Conservation (phyloP, 148 eudicot genomes). For the Fallopia convolvulus region DNA sequence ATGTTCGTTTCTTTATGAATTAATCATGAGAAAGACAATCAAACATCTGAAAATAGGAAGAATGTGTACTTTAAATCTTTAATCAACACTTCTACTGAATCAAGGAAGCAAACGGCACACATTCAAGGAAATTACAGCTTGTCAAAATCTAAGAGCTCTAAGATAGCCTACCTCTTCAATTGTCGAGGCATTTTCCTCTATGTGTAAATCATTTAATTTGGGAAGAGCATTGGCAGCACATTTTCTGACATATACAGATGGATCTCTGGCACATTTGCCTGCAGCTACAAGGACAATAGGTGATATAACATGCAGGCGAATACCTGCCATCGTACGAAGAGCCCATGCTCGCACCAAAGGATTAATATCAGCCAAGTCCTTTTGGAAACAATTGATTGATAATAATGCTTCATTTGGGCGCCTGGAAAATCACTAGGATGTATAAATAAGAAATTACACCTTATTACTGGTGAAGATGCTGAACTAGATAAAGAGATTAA, state of each 20-base stretch:
- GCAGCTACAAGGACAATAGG: constrained; percentile 85
- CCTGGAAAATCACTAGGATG: constrained; percentile 35
- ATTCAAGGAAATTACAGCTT: neutral
- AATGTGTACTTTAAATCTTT: neutral
- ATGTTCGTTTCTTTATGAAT: neutral
- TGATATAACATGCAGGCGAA: constrained; percentile 81
- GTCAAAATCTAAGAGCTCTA: neutral
- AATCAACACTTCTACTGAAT: neutral
- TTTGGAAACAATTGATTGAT: constrained; percentile 94
- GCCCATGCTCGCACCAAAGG: constrained; percentile 99
- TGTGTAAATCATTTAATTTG: constrained; percentile 83
- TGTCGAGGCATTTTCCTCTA: constrained; percentile 59
- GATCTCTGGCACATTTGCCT: constrained; percentile 92
- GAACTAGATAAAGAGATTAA: neutral
- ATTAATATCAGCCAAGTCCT: constrained; percentile 90
- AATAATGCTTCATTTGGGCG: constrained; percentile 96
- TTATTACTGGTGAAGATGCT: neutral
- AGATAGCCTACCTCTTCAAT: constrained; percentile 67
- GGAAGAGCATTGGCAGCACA: constrained; percentile 99
- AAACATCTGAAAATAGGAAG: neutral
- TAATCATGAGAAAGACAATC: neutral
- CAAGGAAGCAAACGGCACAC: neutral
- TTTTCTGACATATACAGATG: constrained; percentile 92
- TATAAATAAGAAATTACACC: neutral
- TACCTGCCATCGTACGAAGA: constrained; percentile 99